Conservation (phyloP, 2,329 filamentous ascomycete genomes). For the Diaporthe caulivora region DNA sequence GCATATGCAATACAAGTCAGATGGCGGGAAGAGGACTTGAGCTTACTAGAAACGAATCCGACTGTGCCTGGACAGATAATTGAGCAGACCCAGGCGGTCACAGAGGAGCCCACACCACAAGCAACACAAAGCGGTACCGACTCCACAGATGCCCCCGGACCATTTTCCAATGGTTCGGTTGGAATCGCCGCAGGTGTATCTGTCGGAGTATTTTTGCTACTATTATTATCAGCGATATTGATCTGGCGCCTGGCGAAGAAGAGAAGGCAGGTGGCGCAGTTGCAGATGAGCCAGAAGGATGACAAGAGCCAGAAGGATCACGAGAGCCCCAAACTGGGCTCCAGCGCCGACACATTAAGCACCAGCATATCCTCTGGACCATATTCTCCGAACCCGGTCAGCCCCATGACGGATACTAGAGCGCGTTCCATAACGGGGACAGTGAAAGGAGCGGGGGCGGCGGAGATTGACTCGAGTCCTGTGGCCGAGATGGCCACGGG, state of each 20-base stretch:
- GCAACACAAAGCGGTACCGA: not conserved
- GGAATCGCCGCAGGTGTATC: not conserved
- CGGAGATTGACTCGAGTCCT: constrained; percentile 19
- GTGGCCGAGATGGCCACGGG: constrained; percentile 16
- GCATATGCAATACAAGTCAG: constrained; percentile 42
- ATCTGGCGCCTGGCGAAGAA: constrained; percentile 19
- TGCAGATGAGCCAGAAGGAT: not conserved
- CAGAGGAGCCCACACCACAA: not conserved
- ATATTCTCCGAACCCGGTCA: constrained; percentile 13
- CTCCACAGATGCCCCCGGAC: not conserved
- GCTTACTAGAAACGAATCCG: constrained; percentile 41
- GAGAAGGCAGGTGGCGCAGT: constrained; percentile 1
- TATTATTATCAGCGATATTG: constrained; percentile 2
- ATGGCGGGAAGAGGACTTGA: constrained; percentile 41
- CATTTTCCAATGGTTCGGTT: not conserved
- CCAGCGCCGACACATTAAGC: constrained; percentile 18
- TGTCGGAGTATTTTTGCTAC: not conserved
- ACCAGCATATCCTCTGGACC: not conserved
- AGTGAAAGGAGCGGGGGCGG: not conserved
- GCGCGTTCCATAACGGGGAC: constrained; percentile 1
- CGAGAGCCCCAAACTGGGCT: not conserved
- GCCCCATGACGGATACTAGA: not conserved
- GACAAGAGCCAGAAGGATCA: not conserved
- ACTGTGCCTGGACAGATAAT: constrained; percentile 41
- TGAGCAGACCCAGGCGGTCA: not conserved